Base-by-base conservation (phyloP, 805 yeast species). In the Yamadazyma paraphyllophila region DNA sequence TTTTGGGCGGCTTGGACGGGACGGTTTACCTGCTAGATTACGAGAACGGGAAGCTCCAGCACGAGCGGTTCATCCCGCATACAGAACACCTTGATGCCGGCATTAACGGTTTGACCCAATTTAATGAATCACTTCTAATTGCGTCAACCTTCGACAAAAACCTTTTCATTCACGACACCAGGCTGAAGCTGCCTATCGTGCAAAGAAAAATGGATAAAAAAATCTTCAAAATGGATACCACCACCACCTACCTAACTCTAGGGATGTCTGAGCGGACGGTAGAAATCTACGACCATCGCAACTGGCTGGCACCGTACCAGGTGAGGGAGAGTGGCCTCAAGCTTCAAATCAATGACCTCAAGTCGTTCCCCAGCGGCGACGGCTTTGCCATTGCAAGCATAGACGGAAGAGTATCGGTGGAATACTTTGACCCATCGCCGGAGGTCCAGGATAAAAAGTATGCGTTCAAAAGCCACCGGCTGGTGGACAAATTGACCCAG, bases 391-490 rank as follows among this genome's bases (percentile, higher is more conserved):
- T 82, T 27, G 71, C 88, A 24, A 82, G 92, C 1, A 72, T 88
- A n/a, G 96, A 88, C 55, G 96, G 96, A 0, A 69, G 95, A 25
- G 89, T 85, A 1, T 82, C 90, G 0, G 77, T 88, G 24, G 92
- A 88, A 50, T 82, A 73, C 54, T 78, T 83, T 44, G 79, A 81
- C 44, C 75, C 79, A 3, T 61, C 73, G 2, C 69, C 73, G 1
- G 65, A 65, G 36, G 57, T 58, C 3, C 72, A 66, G 47, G 76
- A 66, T 42, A 65, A 69, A 46, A 77, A 80, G 45, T 90, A 83
- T 61, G 92, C 96, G 0, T 89, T 89, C 71, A 81, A 88, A 56
- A 84, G 96, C 49, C 97, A 89, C 61, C 65, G 96, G 27, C 45
- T 51, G 24, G 61, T 70, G 37, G 69, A 72, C 42, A 55, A 59